Percentiles rank a stretch among this genome's conserved stretches.
Conservation (phyloP, 148 eudicot genomes). For the Rhododendron ferrugineum region DNA sequence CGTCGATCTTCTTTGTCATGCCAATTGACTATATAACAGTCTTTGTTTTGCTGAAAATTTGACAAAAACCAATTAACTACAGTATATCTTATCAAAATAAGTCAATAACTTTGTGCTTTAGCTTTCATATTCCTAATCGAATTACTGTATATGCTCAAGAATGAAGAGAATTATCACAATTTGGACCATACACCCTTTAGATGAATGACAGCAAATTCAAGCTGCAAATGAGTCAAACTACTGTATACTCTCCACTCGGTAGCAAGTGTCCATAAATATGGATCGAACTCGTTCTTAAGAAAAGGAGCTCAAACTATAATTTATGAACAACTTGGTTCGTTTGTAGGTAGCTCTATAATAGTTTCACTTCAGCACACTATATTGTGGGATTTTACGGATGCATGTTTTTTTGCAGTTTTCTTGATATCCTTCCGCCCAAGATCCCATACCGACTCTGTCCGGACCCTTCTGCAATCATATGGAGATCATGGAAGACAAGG, state of each 20-base stretch:
- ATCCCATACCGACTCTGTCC: conserved; percentile 74
- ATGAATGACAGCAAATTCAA: not conserved
- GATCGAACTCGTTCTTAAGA: not conserved
- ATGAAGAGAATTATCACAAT: not conserved
- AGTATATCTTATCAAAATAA: not conserved
- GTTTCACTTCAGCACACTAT: not conserved
- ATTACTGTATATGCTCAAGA: conserved; percentile 5
- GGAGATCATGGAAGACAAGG: conserved; percentile 70
- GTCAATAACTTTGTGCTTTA: not conserved
- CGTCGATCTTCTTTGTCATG: not conserved
- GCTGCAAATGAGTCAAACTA: not conserved
- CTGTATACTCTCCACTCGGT: not conserved
- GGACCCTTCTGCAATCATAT: conserved; percentile 59
- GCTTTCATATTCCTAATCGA: not conserved
- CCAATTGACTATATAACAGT: not conserved
- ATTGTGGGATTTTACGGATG: not conserved
- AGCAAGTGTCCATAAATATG: not conserved
- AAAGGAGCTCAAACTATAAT: not conserved
- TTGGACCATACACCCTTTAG: not conserved
- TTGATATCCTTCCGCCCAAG: conserved; percentile 44
- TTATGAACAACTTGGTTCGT: not conserved
- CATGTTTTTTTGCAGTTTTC: conserved; percentile 33
- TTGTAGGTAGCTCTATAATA: not conserved
- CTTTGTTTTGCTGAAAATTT: not conserved
- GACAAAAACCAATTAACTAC: not conserved